Conservation (phyloP, 192 early-diverging fungal genomes). For the Podila epigama region DNA sequence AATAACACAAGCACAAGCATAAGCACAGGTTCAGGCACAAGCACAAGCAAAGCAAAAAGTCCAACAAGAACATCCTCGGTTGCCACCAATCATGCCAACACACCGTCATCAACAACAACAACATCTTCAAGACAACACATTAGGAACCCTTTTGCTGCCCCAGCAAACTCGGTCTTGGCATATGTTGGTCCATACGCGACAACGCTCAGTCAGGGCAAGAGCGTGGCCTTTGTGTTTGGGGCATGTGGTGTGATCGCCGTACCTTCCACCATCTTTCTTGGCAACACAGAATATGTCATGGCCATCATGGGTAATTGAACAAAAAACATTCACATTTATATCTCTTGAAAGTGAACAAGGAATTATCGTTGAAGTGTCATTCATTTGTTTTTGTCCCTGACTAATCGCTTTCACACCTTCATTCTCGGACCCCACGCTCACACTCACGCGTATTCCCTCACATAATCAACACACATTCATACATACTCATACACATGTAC, state of each 20-base stretch:
- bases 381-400: background rate
- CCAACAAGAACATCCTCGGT: background rate
- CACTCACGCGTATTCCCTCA: too few species aligned
- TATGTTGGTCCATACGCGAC: slow-evolving; percentile 36
- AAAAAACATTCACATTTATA: too few species aligned
- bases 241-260: slow-evolving; percentile 45
- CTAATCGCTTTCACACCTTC: background rate
- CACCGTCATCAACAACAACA: background rate
- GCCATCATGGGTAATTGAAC: slow-evolving; percentile 35
- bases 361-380: too few species aligned
- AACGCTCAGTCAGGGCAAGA: slow-evolving; percentile 24
- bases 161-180: slow-evolving; percentile 33
- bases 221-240: slow-evolving; percentile 45
- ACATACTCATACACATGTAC: too few species aligned
- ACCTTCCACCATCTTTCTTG: slow-evolving; percentile 37
- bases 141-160: slow-evolving; percentile 17
- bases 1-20: too few species aligned
- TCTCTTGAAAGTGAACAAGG: background rate
- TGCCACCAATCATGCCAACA: background rate
- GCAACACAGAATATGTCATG: slow-evolving; percentile 42
- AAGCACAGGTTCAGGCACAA: background rate
- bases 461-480: too few species aligned
- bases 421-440: background rate
- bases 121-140: background rate
- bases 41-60: background rate